Conservation (phyloP, 2,329 filamentous ascomycete genomes). For the Fusarium keratoplasticum region DNA sequence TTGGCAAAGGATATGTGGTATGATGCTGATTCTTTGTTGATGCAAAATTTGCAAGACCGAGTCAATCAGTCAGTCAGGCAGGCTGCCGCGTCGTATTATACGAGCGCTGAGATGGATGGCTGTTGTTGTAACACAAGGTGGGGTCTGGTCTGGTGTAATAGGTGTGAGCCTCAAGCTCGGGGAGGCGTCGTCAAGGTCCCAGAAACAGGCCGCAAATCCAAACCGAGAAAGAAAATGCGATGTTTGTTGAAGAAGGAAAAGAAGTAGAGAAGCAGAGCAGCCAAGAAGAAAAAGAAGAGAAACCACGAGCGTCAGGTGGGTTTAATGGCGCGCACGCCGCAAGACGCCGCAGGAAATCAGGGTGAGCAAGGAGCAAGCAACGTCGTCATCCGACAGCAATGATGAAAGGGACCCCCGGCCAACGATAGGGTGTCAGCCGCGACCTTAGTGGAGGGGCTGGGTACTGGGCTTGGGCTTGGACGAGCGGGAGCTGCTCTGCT, state of each 20-base stretch:
- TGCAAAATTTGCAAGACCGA: conserved; percentile 18
- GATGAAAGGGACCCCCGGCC: conserved; percentile 42
- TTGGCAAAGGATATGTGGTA: conserved; percentile 3
- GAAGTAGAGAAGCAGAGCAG: conserved; percentile 12
- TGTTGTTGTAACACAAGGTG: conserved; percentile 34
- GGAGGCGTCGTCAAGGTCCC: conserved; percentile 19
- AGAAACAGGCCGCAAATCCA: conserved; percentile 18
- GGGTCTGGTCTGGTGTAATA: conserved; percentile 27
- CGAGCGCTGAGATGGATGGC: conserved; percentile 9
- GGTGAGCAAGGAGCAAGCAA: conserved; percentile 40
- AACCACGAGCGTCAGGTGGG: conserved; percentile 42
- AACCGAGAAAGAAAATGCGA: conserved; percentile 24
- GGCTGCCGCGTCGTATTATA: conserved; percentile 18
- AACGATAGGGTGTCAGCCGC: conserved; percentile 44
- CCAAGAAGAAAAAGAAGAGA: conserved; percentile 22
- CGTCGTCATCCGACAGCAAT: conserved; percentile 47
- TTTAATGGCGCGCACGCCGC: conserved; percentile 43
- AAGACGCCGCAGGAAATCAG: conserved; percentile 40
- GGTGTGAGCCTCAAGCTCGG: conserved; percentile 32
- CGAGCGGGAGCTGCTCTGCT: conserved; percentile 1
- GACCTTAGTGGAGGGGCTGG: conserved; percentile 44
- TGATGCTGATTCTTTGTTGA: conserved; percentile 10
- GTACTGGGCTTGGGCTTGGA: neutral
- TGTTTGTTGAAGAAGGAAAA: conserved; percentile 27
- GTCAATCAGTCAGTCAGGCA: conserved; percentile 22